Base-by-base conservation (phyloP, 2,329 filamentous ascomycete species). In the Coniochaeta sp. region DNA sequence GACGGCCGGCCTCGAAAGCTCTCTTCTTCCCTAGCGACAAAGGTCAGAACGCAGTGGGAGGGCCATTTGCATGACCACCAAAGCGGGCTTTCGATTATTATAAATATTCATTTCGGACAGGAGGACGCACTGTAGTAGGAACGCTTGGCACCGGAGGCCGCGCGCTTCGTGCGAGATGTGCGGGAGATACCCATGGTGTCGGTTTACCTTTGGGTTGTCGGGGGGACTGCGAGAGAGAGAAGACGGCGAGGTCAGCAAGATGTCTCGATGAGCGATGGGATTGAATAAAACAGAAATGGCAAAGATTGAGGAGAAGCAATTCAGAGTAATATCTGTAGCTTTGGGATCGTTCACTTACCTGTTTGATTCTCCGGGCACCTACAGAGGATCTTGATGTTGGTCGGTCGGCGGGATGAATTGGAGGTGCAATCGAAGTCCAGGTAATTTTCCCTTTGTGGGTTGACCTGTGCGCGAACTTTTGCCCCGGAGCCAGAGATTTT, bases 131-230 rank as follows among this genome's bases (percentile, higher is more conserved):
- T 85, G 85, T 92, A 94, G 80, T 86, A 87, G 79, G 88, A 82
- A 75, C 88, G 86, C 88, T 99, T 99, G 72, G 95, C 94, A 84
- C 94, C 95, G 76, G 95, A 89, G 77, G 92, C 91, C 78, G 91
- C 91, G 81, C 94, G 91, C 89, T 99, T 99, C 87, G 99, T 94
- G 82, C 94, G 91, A 76, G 91, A 96, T 82, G 97, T 92, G 82
- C 94, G 89, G 79, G 92, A 96, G 82, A 99, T 97, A 99, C 94
- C 89, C 88, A 92, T 92, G 81, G 86, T 89, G 87, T 85, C 45
- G 27, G 28, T 48, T 48, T 48, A 48, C 45, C 45, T 48, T 32
- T 48, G 45, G 45, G 45, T 48, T 31, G 26, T 48, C 38, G 38
- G 38, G 18, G 33, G 45, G 45, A 48, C 45, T 48, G 20, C 6